phyloP scores from a whole-genome alignment of 352 stramenopile genomes.

The Globisporangium paddicum region DNA sequence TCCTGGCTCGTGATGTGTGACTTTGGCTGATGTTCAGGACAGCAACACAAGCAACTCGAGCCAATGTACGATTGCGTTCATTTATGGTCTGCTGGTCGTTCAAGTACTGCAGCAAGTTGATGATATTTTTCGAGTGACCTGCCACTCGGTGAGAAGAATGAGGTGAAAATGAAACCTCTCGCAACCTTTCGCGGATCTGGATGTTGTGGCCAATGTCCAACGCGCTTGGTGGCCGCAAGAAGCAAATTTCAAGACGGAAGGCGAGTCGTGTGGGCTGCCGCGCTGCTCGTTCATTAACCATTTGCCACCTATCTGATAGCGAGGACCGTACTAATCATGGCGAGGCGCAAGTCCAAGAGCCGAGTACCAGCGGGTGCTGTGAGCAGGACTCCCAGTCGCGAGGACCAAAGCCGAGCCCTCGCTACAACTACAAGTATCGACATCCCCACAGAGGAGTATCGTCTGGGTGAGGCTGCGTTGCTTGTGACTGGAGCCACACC shows the following conservation, averaged over 20 bases:
- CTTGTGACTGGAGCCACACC: not conserved
- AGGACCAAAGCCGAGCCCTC: not conserved
- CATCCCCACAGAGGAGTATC: not conserved
- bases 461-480: constrained; percentile 6
- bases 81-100: too few relatives aligned
- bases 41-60: too few relatives aligned
- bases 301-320: not conserved
- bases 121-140: too few relatives aligned
- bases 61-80: too few relatives aligned
- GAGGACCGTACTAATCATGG: not conserved
- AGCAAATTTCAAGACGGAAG: not conserved
- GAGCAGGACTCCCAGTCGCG: not conserved
- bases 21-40: too few relatives aligned
- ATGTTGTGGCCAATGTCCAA: not conserved
- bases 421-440: not conserved
- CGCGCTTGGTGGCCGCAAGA: not conserved
- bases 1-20: too few relatives aligned
- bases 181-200: not conserved
- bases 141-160: too few relatives aligned
- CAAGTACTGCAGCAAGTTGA: too few relatives aligned
- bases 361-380: not conserved
- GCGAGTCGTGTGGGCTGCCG: not conserved
- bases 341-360: not conserved
- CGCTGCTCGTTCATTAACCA: not conserved
- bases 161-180: not conserved